A percentile compares a stretch with the other conserved stretches of the same genome.
These are phyloP conservation scores for Gloeophyllum trabeum DNA, from an alignment of 768 basidiomycete genomes.

Conservation along the genomic window DNA sequence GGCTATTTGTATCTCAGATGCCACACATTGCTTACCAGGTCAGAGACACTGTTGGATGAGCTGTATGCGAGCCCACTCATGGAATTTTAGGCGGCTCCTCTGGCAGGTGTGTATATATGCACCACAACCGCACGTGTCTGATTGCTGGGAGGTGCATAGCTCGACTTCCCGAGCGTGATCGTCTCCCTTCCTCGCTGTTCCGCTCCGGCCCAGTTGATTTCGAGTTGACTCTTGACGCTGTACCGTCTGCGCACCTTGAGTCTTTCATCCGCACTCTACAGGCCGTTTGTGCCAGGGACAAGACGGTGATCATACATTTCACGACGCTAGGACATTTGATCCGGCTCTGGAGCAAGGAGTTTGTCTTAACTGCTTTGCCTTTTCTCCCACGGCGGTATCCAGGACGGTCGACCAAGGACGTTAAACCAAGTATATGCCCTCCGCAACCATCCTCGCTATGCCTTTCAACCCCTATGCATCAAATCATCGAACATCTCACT, in stretches of 20 bases:
- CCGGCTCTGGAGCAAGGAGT: slow-evolving; percentile 21
- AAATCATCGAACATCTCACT: slow-evolving; percentile 24
- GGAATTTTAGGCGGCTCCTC: too few species aligned
- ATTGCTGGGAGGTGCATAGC: too few species aligned
- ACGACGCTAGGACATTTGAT: slow-evolving; percentile 26
- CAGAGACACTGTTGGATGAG: too few species aligned
- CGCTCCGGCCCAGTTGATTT: too few species aligned
- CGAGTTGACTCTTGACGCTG: slow-evolving; percentile 9
- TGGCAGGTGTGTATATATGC: too few species aligned
- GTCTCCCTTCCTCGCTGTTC: too few species aligned
- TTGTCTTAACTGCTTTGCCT: slow-evolving; percentile 31
- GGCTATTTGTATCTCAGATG: too few species aligned
- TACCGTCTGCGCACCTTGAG: slow-evolving; percentile 10
- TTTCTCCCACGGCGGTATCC: slow-evolving; percentile 23
- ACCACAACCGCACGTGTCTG: too few species aligned
- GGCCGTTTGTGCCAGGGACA: slow-evolving; percentile 9
- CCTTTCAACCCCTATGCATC: slow-evolving; percentile 25
- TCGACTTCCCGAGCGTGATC: too few species aligned
- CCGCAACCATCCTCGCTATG: slow-evolving; percentile 10
- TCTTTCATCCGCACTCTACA: slow-evolving; percentile 12
- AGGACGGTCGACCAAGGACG: neutral
- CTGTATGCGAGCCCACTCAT: too few species aligned
- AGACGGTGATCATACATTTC: slow-evolving; percentile 19
- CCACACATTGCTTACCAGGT: too few species aligned
- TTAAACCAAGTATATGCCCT: neutral